Percentiles rank a stretch among this genome's conserved stretches.
Evolutionary conservation across 2,329 filamentous ascomycete species (phyloP).

Genomic region (Phialophora macrospora): DNA sequence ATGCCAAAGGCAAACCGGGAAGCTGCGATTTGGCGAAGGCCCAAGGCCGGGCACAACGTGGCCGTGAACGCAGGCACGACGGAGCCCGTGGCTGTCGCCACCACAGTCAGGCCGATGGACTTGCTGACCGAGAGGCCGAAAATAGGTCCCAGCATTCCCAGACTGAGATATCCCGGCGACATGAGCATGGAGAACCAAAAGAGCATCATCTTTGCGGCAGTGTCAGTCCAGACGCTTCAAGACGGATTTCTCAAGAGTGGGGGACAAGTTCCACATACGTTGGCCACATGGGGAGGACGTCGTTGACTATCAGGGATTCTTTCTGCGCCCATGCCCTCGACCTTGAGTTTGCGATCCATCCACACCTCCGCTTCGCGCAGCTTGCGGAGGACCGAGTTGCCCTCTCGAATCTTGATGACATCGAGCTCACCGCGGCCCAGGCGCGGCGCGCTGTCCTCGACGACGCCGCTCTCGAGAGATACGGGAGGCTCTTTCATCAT

Average conservation of each 20-base stretch:
- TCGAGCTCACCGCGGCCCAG: constrained; percentile 18
- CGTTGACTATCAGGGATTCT: constrained; percentile 17
- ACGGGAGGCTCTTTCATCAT: neutral
- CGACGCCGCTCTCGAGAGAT: constrained; percentile 16
- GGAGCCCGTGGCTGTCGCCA: constrained; percentile 34
- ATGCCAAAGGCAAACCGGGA: constrained; percentile 39
- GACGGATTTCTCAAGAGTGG: neutral
- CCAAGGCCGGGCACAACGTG: constrained; percentile 20
- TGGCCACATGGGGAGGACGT: constrained; percentile 14
- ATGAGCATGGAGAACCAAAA: constrained; percentile 39
- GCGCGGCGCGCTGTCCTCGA: neutral
- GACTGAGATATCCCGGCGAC: constrained; percentile 31
- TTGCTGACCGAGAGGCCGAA: constrained; percentile 37
- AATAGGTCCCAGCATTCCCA: constrained; percentile 38
- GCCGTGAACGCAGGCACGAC: constrained; percentile 22
- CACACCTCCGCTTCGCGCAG: constrained; percentile 15
- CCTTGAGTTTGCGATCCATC: constrained; percentile 18
- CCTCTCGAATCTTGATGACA: constrained; percentile 17
- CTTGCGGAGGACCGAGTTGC: constrained; percentile 13
- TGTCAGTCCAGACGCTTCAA: neutral
- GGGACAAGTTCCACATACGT: constrained; percentile 13
- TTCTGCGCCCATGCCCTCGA: constrained; percentile 22
- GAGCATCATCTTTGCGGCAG: constrained; percentile 32
- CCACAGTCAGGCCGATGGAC: constrained; percentile 32
- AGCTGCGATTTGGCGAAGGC: constrained; percentile 39